phyloP scores from a whole-genome alignment of 1,139 yeast genomes.

The Candida sojae region DNA sequence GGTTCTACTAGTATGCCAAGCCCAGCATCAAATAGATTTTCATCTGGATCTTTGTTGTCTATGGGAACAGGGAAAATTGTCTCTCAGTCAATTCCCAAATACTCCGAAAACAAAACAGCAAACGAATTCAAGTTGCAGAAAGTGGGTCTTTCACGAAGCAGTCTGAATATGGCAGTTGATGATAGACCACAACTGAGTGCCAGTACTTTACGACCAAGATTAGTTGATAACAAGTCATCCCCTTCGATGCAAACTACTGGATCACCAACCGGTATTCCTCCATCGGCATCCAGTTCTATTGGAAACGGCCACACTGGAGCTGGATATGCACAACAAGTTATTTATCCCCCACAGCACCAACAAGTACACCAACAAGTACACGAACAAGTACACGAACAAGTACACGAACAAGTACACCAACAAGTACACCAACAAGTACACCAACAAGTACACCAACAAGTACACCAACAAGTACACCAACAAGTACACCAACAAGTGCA shows the following conservation, averaged over 20 bases:
- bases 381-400: conserved; percentile 5
- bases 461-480: not conserved
- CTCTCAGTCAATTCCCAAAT: conserved; percentile 29
- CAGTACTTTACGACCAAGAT: conserved; percentile 26
- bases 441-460: not conserved
- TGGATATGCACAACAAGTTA: not conserved
- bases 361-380: not conserved
- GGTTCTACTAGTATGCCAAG: conserved; percentile 25
- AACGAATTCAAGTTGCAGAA: conserved; percentile 17
- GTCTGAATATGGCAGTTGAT: conserved; percentile 11
- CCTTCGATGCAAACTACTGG: conserved; percentile 13
- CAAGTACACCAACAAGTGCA: conserved; percentile 4
- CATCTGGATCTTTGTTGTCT: conserved; percentile 41
- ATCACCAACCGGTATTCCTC: conserved; percentile 4
- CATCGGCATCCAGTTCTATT: not conserved
- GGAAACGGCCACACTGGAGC: conserved; percentile 4
- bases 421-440: conserved; percentile 2
- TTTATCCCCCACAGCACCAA: conserved; percentile 2
- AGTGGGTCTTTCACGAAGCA: conserved; percentile 11
- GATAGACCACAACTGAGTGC: conserved; percentile 1
- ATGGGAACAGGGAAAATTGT: conserved; percentile 47
- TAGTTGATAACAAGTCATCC: conserved; percentile 25
- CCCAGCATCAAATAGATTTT: conserved; percentile 43
- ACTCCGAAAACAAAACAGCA: conserved; percentile 8
- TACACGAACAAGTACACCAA: conserved; percentile 5